Conservation (phyloP, 805 yeast species). For the Candida nemodendra region DNA sequence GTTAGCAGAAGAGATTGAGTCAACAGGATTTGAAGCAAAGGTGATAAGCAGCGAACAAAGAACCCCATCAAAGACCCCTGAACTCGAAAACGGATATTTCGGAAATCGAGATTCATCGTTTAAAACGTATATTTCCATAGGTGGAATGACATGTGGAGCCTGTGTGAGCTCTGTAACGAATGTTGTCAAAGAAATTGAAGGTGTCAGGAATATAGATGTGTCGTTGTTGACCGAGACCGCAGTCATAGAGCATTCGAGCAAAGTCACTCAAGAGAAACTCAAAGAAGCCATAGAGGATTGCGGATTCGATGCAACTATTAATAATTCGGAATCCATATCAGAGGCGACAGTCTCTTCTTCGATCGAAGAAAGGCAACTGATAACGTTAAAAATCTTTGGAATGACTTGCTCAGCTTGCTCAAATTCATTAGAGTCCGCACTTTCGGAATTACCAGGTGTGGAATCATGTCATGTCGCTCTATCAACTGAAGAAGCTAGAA, state of each 20-base stretch:
- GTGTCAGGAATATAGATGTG: constrained; percentile 55
- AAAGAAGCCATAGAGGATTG: constrained; percentile 58
- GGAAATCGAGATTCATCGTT: neutral
- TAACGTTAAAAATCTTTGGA: constrained; percentile 46
- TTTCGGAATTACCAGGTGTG: constrained; percentile 50
- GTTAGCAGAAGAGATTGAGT: constrained; percentile 60
- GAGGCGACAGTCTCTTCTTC: constrained; percentile 6
- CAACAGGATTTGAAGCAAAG: constrained; percentile 61
- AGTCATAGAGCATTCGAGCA: constrained; percentile 43
- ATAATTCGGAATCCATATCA: constrained; percentile 30
- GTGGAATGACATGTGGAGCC: constrained; percentile 87
- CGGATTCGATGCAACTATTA: constrained; percentile 50
- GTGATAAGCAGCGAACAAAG: constrained; percentile 10
- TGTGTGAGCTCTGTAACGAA: constrained; percentile 66
- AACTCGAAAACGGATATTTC: constrained; percentile 6
- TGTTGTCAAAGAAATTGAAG: constrained; percentile 47
- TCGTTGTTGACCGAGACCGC: constrained; percentile 77
- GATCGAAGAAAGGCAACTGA: constrained; percentile 9
- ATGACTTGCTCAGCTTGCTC: constrained; percentile 62
- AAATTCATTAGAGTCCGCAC: constrained; percentile 45
- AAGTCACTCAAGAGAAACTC: constrained; percentile 36
- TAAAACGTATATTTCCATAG: constrained; percentile 28
- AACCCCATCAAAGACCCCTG: neutral
- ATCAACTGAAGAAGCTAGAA: constrained; percentile 51
- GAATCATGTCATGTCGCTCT: constrained; percentile 47